phyloP scores from a whole-genome alignment of 371 early-diverging fungal genomes.

The Phascolomyces articulosus region DNA sequence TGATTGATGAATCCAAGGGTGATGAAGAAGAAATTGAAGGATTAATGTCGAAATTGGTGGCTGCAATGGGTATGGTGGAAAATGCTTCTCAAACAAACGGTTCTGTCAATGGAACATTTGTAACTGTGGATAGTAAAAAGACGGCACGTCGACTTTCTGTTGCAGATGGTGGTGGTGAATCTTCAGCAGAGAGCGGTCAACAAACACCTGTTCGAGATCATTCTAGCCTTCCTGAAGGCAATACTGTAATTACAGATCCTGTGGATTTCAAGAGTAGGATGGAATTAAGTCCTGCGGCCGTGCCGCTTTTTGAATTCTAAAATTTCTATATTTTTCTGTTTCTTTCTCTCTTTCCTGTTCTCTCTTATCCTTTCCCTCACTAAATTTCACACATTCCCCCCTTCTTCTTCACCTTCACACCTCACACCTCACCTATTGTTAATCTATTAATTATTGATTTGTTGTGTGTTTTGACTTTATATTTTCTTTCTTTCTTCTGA shows the following conservation, averaged over 20 bases:
- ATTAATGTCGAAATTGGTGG: conserved; percentile 41
- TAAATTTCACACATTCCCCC: too few species aligned
- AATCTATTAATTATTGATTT: too few species aligned
- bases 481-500: too few species aligned
- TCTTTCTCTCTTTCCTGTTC: neutral
- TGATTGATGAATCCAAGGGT: conserved; percentile 50
- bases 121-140: conserved; percentile 45
- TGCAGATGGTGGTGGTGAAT: conserved; percentile 19
- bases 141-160: conserved; percentile 47
- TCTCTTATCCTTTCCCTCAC: too few species aligned
- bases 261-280: conserved; percentile 60
- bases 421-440: neutral
- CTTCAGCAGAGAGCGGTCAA: conserved; percentile 19
- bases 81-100: conserved; percentile 1
- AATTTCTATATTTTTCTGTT: conserved; percentile 9
- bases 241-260: conserved; percentile 47
- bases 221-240: conserved; percentile 38
- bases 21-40: conserved; percentile 45
- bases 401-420: neutral
- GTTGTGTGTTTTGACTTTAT: too few species aligned
- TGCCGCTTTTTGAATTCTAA: conserved; percentile 37
- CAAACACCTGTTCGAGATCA: conserved; percentile 24
- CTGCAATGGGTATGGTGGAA: conserved; percentile 45
- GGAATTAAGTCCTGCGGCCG: conserved; percentile 54
- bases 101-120: conserved; percentile 39